Conservation (phyloP, 148 eudicot species). For the Dysphania ambrosioides region DNA sequence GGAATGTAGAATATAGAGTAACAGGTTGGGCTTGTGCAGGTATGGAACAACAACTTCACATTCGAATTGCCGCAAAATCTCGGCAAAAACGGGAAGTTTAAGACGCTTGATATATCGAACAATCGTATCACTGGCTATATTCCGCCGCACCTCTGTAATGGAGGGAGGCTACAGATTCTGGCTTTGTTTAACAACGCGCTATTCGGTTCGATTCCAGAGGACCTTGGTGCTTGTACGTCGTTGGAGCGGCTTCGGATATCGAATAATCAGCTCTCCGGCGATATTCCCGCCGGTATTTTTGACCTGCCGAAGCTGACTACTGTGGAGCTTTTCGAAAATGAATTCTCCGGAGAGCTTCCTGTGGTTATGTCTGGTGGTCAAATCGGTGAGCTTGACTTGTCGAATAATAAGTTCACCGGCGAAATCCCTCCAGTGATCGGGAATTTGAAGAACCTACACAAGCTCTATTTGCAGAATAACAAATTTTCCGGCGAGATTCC, state of each 20-base stretch:
- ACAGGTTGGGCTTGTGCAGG: no score
- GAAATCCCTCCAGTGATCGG: slow-evolving; percentile 37
- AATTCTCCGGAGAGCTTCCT: slow-evolving; percentile 49
- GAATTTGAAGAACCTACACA: slow-evolving; percentile 23
- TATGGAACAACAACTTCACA: slow-evolving; percentile 46
- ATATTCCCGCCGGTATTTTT: slow-evolving; percentile 42
- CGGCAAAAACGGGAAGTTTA: slow-evolving; percentile 36
- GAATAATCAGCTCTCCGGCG: slow-evolving; percentile 36
- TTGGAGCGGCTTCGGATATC: slow-evolving; percentile 31
- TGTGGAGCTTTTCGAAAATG: slow-evolving; percentile 38
- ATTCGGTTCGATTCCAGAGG: slow-evolving; percentile 35
- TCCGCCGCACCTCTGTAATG: slow-evolving; percentile 34
- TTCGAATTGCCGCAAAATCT: slow-evolving; percentile 42
- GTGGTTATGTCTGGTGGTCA: slow-evolving; percentile 23
- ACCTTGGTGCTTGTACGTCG: slow-evolving; percentile 42
- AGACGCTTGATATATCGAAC: slow-evolving; percentile 26
- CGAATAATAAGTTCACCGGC: slow-evolving; percentile 40
- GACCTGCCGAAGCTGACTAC: slow-evolving; percentile 27
- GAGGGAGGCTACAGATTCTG: slow-evolving; percentile 30
- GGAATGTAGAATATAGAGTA: no score
- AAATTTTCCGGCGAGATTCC: slow-evolving; percentile 47
- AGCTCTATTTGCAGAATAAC: slow-evolving; percentile 34
- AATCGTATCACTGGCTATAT: slow-evolving; percentile 46
- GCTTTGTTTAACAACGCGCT: slow-evolving; percentile 41
- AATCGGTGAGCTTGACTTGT: slow-evolving; percentile 29